Evolutionary conservation across 1,139 yeast genomes (phyloP).

Genomic region (Nakaseomyces sp.): DNA sequence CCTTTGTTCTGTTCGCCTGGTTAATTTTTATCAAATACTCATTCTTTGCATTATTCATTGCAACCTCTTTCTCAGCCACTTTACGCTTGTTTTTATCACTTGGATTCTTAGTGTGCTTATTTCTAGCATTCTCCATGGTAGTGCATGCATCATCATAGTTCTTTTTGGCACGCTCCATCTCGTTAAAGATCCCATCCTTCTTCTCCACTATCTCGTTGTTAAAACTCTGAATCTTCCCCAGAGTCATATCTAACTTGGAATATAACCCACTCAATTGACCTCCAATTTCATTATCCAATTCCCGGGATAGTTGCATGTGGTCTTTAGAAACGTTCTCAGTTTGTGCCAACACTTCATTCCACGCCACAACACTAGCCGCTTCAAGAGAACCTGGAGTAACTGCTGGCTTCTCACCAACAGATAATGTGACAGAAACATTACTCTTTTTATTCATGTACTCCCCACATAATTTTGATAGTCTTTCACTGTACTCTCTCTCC

Average conservation of each 20-base stretch:
- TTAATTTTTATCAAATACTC: conserved; percentile 71
- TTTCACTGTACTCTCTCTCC: conserved; percentile 75
- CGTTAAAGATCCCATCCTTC: conserved; percentile 54
- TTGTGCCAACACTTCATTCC: conserved; percentile 83
- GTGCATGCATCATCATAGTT: conserved; percentile 74
- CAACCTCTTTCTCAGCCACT: conserved; percentile 54
- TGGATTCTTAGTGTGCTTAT: conserved; percentile 48
- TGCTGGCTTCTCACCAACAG: conserved; percentile 87
- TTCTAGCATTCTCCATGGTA: conserved; percentile 69
- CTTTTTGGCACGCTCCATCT: conserved; percentile 61
- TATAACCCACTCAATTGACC: conserved; percentile 53
- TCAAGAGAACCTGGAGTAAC: conserved; percentile 94
- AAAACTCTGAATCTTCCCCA: conserved; percentile 49
- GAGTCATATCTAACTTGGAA: conserved; percentile 44
- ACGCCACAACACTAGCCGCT: conserved; percentile 83
- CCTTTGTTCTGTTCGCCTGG: conserved; percentile 83
- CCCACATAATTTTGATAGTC: conserved; percentile 53
- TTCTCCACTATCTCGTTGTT: conserved; percentile 51
- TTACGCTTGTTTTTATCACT: conserved; percentile 53
- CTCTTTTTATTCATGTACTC: conserved; percentile 75
- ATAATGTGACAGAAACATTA: conserved; percentile 51
- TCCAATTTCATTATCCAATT: conserved; percentile 52
- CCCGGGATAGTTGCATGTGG: conserved; percentile 50
- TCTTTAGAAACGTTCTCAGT: conserved; percentile 76
- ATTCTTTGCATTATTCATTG: conserved; percentile 84